A percentile compares a stretch with the other conserved stretches of the same genome.
These are phyloP conservation scores for Stemphylium vesicarium DNA, from an alignment of 2,329 filamentous ascomycete species.

Conservation along the genomic window DNA sequence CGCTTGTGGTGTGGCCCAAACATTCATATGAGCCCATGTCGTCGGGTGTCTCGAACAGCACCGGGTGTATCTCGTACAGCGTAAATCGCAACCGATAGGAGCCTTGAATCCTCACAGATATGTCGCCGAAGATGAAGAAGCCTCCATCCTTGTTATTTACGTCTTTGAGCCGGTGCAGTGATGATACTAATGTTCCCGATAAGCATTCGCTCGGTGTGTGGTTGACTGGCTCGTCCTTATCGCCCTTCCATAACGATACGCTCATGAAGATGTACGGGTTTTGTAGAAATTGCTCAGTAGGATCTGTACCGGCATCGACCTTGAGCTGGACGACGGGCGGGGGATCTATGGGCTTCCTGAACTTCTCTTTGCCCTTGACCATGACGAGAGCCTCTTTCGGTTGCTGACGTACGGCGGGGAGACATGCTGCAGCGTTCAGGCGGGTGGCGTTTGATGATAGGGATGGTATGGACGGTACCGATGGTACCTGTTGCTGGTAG, in stretches of 20 bases:
- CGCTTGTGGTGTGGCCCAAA: constrained; percentile 62
- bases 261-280: constrained; percentile 70
- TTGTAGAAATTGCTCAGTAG: constrained; percentile 68
- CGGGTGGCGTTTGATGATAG: background rate
- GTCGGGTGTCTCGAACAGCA: constrained; percentile 30
- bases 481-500: background rate
- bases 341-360: constrained; percentile 86
- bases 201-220: constrained; percentile 55
- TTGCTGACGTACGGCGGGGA: constrained; percentile 63
- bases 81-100: constrained; percentile 76
- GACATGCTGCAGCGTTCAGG: constrained; percentile 1
- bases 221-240: constrained; percentile 56
- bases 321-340: constrained; percentile 80
- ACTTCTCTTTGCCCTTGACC: constrained; percentile 74
- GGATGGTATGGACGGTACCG: background rate
- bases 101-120: constrained; percentile 79
- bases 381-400: constrained; percentile 71
- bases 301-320: constrained; percentile 58
- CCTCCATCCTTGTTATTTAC: constrained; percentile 76
- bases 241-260: constrained; percentile 59
- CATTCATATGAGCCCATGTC: constrained; percentile 49
- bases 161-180: constrained; percentile 82
- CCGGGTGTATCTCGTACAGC: constrained; percentile 63
- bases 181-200: constrained; percentile 77
- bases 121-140: constrained; percentile 90